Conservation (phyloP, 495 filamentous ascomycete species). For the Chaetomium fimeti region DNA sequence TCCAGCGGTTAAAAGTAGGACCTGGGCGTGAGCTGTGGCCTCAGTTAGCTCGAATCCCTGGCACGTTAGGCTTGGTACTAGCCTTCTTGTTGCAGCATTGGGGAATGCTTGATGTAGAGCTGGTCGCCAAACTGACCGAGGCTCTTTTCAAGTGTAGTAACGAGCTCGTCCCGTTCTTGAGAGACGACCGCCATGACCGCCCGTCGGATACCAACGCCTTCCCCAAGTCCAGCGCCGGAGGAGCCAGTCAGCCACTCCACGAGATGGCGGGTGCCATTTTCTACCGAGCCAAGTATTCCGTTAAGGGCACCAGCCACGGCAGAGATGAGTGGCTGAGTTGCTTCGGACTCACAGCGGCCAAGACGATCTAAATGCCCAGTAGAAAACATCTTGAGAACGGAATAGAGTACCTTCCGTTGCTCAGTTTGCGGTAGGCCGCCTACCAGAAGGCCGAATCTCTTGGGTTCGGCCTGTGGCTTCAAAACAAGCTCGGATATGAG, state of each 20-base stretch:
- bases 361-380: conserved; percentile 49
- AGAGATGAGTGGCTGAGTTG: conserved; percentile 41
- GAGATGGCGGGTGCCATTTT: conserved; percentile 51
- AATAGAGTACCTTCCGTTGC: conserved; percentile 57
- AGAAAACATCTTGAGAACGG: conserved; percentile 59
- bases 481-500: conserved; percentile 50
- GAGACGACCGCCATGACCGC: conserved; percentile 62
- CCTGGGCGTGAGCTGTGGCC: conserved; percentile 66
- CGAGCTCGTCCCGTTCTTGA: conserved; percentile 52
- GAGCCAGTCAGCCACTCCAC: conserved; percentile 66
- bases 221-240: conserved; percentile 64
- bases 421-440: conserved; percentile 53
- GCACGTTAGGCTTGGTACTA: conserved; percentile 21
- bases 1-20: conserved; percentile 73
- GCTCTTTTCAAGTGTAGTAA: conserved; percentile 61
- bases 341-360: conserved; percentile 33
- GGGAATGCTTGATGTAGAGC: conserved; percentile 79
- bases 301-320: conserved; percentile 50
- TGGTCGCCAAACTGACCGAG: conserved; percentile 78
- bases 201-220: conserved; percentile 60
- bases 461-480: conserved; percentile 31
- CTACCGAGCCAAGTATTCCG: conserved; percentile 37
- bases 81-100: conserved; percentile 85
- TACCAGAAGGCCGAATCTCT: conserved; percentile 46
- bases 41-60: conserved; percentile 33